Percentiles rank a stretch among this genome's conserved stretches.
Conservation (phyloP, 352 stramenopile species). For the Thraustochytrium sp. region DNA sequence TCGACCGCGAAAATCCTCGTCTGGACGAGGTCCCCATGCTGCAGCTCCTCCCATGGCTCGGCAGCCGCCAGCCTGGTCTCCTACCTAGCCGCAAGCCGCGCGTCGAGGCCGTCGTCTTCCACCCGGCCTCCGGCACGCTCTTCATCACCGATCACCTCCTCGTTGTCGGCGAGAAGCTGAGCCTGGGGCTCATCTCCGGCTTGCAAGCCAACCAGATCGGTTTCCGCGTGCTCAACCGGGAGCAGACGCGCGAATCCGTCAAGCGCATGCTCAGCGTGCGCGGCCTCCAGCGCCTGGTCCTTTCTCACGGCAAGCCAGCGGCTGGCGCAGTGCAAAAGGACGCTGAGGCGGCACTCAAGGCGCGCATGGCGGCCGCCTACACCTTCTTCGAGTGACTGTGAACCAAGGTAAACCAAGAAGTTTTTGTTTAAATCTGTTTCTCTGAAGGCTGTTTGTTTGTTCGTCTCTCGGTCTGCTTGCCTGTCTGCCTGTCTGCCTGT, state of each 20-base stretch:
- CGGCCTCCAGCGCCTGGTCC: neutral
- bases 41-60: neutral
- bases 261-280: neutral
- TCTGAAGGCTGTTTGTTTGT: neutral
- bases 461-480: no score
- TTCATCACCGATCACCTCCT: slow-evolving; percentile 17
- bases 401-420: no score
- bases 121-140: neutral
- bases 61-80: neutral
- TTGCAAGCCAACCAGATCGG: slow-evolving; percentile 1
- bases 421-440: neutral
- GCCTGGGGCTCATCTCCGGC: neutral
- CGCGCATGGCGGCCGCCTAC: neutral
- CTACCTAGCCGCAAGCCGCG: neutral
- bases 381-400: neutral
- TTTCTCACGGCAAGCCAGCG: neutral
- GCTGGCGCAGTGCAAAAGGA: neutral
- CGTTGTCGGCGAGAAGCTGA: neutral
- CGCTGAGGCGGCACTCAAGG: neutral
- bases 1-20: neutral
- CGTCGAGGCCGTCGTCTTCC: neutral
- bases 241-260: neutral
- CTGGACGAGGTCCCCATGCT: neutral
- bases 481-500: no score
- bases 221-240: neutral